Percentiles rank a stretch among this genome's conserved stretches.
These are phyloP conservation scores for Galeopsis tetrahit DNA, from an alignment of 257 asterid genomes.

Conservation along the genomic window DNA sequence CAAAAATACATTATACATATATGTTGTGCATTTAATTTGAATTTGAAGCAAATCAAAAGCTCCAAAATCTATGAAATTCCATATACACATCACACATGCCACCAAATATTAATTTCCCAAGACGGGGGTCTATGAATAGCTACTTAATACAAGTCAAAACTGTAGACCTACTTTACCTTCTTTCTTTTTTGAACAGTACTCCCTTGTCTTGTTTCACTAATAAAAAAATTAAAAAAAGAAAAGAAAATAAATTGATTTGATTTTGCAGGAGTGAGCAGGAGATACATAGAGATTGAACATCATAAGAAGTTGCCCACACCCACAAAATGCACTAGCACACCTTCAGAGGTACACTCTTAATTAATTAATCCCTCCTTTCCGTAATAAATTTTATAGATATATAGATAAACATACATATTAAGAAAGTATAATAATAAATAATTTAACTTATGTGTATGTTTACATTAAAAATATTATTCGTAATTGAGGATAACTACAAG, in stretches of 20 bases:
- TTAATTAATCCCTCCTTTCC: no score
- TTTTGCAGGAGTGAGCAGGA: constrained; percentile 49
- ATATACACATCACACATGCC: not conserved
- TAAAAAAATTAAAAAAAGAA: not conserved
- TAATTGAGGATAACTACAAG: no score
- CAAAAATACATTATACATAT: no score
- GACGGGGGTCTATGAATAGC: not conserved
- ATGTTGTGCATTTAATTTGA: not conserved
- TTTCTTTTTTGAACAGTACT: not conserved
- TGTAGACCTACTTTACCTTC: not conserved
- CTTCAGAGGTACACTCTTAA: constrained; percentile 43
- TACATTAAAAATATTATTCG: no score
- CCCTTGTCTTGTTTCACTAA: constrained; percentile 4
- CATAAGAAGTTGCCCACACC: constrained; percentile 38
- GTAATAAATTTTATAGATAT: no score
- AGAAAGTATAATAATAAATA: no score
- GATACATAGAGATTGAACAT: constrained; percentile 43
- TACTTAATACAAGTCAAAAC: constrained; percentile 11
- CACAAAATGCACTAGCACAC: constrained; percentile 41
- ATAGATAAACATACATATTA: no score
- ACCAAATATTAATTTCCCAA: constrained; percentile 7
- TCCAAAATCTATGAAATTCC: constrained; percentile 5
- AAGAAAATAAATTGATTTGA: not conserved
- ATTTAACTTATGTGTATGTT: no score
- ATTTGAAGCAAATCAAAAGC: not conserved